These are phyloP conservation scores for Fagus crenata DNA, from an alignment of 306 rosid species.

Conservation along the genomic window DNA sequence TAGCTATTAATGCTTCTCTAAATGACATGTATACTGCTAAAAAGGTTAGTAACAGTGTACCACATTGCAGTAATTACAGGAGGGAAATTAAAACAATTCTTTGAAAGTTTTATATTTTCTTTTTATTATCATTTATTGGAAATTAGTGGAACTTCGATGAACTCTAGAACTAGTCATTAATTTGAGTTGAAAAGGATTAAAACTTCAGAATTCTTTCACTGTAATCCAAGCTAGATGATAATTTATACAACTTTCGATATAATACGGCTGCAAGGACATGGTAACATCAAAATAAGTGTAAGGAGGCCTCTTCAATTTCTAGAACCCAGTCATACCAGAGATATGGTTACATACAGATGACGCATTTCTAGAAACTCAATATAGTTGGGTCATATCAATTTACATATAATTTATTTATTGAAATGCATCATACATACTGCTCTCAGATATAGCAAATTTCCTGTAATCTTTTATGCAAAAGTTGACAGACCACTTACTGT, in stretches of 20 bases:
- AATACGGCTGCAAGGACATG: background rate
- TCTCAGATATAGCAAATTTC: background rate
- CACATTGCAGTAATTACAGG: background rate
- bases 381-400: background rate
- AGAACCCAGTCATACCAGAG: slow-evolving; percentile 13
- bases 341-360: background rate
- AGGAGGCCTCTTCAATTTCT: background rate
- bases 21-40: background rate
- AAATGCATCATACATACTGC: background rate
- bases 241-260: background rate
- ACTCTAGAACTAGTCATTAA: background rate
- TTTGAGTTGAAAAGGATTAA: background rate
- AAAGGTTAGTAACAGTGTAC: background rate
- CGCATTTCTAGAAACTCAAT: background rate
- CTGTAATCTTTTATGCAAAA: slow-evolving; percentile 3
- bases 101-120: too few relatives aligned
- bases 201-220: background rate
- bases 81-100: too few relatives aligned
- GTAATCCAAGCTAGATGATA: background rate
- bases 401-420: background rate
- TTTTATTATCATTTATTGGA: too few relatives aligned
- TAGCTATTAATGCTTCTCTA: background rate
- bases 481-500: slow-evolving; percentile 56
- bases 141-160: background rate
- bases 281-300: background rate